Evolutionary conservation across 2,329 filamentous ascomycete species (phyloP).

Genomic region (Xylariales sp.): DNA sequence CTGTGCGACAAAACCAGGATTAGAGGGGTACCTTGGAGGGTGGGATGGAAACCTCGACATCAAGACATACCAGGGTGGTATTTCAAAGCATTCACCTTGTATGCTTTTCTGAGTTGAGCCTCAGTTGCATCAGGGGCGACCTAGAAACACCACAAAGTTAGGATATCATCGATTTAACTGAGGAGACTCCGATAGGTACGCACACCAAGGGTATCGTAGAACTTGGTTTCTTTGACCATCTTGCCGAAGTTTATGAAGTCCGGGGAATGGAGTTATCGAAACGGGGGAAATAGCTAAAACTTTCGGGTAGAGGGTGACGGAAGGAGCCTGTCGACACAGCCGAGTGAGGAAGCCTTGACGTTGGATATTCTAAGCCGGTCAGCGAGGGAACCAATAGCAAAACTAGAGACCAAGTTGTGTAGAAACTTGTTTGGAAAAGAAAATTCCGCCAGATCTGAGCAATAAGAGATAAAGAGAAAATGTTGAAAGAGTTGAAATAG

Average conservation of each 20-base stretch:
- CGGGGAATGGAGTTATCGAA: neutral
- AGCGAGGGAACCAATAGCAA: too few species aligned
- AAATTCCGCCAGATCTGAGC: too few species aligned
- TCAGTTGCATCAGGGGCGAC: slow-evolving; percentile 77
- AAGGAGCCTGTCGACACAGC: too few species aligned
- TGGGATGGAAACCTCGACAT: neutral
- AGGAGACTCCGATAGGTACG: too few species aligned
- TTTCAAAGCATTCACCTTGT: slow-evolving; percentile 79
- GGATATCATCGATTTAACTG: slow-evolving; percentile 8
- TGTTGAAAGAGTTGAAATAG: neutral
- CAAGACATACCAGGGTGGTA: slow-evolving; percentile 75
- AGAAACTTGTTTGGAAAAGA: too few species aligned
- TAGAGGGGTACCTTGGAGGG: slow-evolving; percentile 6
- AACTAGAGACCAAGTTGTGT: too few species aligned
- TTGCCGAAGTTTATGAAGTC: slow-evolving; percentile 25
- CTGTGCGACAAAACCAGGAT: slow-evolving; percentile 37
- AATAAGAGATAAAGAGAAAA: neutral
- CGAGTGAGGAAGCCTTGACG: too few species aligned
- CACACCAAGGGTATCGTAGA: slow-evolving; percentile 77
- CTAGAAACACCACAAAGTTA: slow-evolving; percentile 37
- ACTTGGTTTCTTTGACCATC: slow-evolving; percentile 77
- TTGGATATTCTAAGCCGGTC: too few species aligned
- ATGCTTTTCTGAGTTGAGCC: slow-evolving; percentile 84
- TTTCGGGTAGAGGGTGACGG: too few species aligned
- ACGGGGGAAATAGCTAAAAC: too few species aligned